phyloP scores from a whole-genome alignment of 1,139 yeast species.

The Yamadazyma membranifaciens region DNA sequence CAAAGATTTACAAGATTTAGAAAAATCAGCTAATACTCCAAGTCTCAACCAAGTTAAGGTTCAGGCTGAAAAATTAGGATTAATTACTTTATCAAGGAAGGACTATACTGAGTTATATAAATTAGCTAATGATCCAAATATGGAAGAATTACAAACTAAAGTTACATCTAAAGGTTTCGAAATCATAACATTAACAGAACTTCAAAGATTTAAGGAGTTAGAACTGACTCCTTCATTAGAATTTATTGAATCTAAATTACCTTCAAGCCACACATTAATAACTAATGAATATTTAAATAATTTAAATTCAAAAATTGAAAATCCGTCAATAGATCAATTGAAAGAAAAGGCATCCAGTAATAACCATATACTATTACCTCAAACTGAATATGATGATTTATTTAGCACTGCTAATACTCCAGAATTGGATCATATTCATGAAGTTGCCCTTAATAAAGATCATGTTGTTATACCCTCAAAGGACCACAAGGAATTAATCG shows the following conservation, averaged over 20 bases:
- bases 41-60: slow-evolving; percentile 31
- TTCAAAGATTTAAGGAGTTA: slow-evolving; percentile 12
- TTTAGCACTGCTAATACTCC: slow-evolving; percentile 21
- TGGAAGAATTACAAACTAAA: slow-evolving; percentile 22
- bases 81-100: slow-evolving; percentile 30
- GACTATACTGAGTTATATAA: slow-evolving; percentile 39
- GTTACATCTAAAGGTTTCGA: slow-evolving; percentile 17
- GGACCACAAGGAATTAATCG: slow-evolving; percentile 14
- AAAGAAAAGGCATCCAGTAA: slow-evolving; percentile 12
- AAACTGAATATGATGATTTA: slow-evolving; percentile 13
- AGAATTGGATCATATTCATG: slow-evolving; percentile 16
- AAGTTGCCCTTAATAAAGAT: slow-evolving; percentile 14
- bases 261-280: slow-evolving; percentile 13
- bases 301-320: slow-evolving; percentile 13
- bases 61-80: slow-evolving; percentile 35
- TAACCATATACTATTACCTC: slow-evolving; percentile 11
- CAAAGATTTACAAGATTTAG: slow-evolving; percentile 19
- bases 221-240: slow-evolving; percentile 23
- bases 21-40: slow-evolving; percentile 30
- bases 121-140: slow-evolving; percentile 33
- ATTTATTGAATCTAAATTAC: slow-evolving; percentile 19
- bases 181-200: slow-evolving; percentile 11
- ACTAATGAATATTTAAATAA: slow-evolving; percentile 10
- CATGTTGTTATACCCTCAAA: slow-evolving; percentile 18
- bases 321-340: slow-evolving; percentile 22